phyloP scores from a whole-genome alignment of 495 filamentous ascomycete genomes.

The Arthonia radiata region DNA sequence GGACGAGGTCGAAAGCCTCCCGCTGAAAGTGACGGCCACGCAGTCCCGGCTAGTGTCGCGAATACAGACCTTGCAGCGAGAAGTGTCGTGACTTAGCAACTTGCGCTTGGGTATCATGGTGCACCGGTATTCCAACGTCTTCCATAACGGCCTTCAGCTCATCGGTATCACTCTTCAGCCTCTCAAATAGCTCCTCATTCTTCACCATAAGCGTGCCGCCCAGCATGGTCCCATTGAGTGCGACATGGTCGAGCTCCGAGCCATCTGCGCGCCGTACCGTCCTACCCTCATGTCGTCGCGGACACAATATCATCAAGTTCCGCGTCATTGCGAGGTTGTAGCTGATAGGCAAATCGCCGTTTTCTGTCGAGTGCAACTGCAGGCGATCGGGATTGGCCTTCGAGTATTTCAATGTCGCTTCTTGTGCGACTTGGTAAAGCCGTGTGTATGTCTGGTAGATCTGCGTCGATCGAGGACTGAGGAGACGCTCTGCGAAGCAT shows the following conservation, averaged over 20 bases:
- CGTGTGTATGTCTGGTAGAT: conserved; percentile 22
- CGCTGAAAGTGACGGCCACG: too few species aligned
- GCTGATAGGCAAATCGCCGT: conserved; percentile 32
- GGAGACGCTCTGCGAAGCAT: too few species aligned
- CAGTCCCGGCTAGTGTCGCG: too few species aligned
- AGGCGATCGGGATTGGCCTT: conserved; percentile 3
- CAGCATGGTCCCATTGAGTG: conserved; percentile 54
- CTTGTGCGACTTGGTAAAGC: conserved; percentile 31
- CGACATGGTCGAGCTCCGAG: conserved; percentile 27
- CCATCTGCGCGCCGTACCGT: conserved; percentile 15
- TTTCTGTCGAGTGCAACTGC: conserved; percentile 6
- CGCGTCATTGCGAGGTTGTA: conserved; percentile 64
- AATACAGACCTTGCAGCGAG: too few species aligned
- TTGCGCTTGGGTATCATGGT: too few species aligned
- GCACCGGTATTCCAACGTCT: conserved; percentile 37
- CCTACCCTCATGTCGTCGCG: conserved; percentile 24
- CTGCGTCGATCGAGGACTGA: conserved; percentile 14
- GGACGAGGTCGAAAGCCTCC: too few species aligned
- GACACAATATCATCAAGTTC: conserved; percentile 40
- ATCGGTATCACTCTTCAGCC: conserved; percentile 23
- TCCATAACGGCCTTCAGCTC: conserved; percentile 28
- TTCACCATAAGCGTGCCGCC: conserved; percentile 71
- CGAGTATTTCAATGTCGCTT: conserved; percentile 6
- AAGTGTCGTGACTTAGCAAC: too few species aligned
- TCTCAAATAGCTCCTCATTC: conserved; percentile 42